Percentiles rank a stretch among this genome's conserved stretches.
Evolutionary conservation across 345 rosid genomes (phyloP).

Genomic region (Ceriops tagal): DNA sequence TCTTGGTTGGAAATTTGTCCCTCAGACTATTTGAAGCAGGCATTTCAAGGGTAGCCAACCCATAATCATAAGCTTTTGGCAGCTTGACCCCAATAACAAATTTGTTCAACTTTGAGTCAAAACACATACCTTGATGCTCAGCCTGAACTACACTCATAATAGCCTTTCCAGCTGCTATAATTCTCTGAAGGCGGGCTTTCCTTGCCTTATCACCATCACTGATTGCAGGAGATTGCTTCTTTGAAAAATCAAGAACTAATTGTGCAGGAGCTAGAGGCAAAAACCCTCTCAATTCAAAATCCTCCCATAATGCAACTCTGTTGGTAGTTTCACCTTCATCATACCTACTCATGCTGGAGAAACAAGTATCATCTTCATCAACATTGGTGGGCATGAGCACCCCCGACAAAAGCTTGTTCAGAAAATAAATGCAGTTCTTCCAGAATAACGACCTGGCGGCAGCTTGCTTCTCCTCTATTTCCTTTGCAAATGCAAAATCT

Average conservation of each 20-base stretch:
- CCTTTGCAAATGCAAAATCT: constrained; percentile 59
- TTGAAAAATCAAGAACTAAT: constrained; percentile 73
- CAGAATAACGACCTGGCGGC: constrained; percentile 61
- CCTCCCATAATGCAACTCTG: constrained; percentile 87
- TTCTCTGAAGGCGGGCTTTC: constrained; percentile 62
- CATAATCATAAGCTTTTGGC: constrained; percentile 32
- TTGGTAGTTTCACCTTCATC: constrained; percentile 91
- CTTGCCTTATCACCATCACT: constrained; percentile 62
- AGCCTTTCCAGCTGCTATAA: constrained; percentile 83
- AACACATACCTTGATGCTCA: constrained; percentile 51
- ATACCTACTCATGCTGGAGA: constrained; percentile 78
- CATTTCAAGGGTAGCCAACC: constrained; percentile 24
- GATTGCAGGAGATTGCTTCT: constrained; percentile 51
- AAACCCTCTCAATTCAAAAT: constrained; percentile 88
- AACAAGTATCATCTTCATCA: constrained; percentile 74
- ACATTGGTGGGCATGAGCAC: constrained; percentile 51
- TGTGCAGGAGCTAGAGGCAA: constrained; percentile 83
- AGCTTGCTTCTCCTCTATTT: constrained; percentile 62
- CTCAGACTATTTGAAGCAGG: constrained; percentile 26
- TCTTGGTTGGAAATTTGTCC: constrained; percentile 34
- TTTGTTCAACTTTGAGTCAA: constrained; percentile 64
- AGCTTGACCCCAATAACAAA: constrained; percentile 65
- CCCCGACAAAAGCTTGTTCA: constrained; percentile 57
- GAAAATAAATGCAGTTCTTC: constrained; percentile 56
- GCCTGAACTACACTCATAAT: constrained; percentile 51